phyloP scores from a whole-genome alignment of 2,329 filamentous ascomycete species.

The Aspergillus piperis region DNA sequence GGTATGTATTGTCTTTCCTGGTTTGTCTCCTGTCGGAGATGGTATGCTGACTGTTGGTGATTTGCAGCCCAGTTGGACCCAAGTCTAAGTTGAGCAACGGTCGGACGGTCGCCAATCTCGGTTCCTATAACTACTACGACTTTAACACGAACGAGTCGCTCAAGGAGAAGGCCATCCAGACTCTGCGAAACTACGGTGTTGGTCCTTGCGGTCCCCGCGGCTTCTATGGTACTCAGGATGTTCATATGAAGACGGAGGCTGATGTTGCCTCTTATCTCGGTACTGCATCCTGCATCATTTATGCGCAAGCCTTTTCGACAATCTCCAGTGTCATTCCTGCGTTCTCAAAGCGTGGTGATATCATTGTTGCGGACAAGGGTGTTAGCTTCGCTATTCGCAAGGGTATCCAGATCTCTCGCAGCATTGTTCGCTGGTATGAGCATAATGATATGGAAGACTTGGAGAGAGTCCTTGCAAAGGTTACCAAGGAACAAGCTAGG shows the following conservation, averaged over 20 bases:
- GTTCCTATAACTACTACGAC: slow-evolving; percentile 97
- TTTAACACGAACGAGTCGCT: slow-evolving; percentile 89
- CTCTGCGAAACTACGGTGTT: slow-evolving; percentile 91
- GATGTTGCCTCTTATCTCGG: slow-evolving; percentile 91
- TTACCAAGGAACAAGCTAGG: slow-evolving; percentile 83
- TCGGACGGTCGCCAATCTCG: slow-evolving; percentile 88
- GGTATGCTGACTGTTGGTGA: slow-evolving; percentile 11
- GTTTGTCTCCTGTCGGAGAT: neutral
- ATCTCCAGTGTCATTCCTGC: slow-evolving; percentile 96
- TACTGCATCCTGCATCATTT: slow-evolving; percentile 86
- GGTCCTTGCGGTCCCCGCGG: slow-evolving; percentile 95
- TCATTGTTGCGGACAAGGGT: slow-evolving; percentile 92
- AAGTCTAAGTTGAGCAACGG: slow-evolving; percentile 87
- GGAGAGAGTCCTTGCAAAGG: slow-evolving; percentile 78
- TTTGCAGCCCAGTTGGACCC: slow-evolving; percentile 75
- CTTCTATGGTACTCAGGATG: slow-evolving; percentile 97
- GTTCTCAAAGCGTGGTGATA: slow-evolving; percentile 94
- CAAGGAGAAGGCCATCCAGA: slow-evolving; percentile 93
- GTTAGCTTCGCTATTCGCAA: slow-evolving; percentile 94
- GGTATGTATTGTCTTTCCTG: slow-evolving; percentile 56
- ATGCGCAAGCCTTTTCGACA: slow-evolving; percentile 93
- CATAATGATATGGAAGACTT: slow-evolving; percentile 96
- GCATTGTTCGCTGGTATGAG: slow-evolving; percentile 89
- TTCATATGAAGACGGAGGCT: slow-evolving; percentile 94
- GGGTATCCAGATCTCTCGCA: slow-evolving; percentile 88